These are phyloP conservation scores for Picea abies DNA, from an alignment of 83 land plant genomes.

Conservation along the genomic window DNA sequence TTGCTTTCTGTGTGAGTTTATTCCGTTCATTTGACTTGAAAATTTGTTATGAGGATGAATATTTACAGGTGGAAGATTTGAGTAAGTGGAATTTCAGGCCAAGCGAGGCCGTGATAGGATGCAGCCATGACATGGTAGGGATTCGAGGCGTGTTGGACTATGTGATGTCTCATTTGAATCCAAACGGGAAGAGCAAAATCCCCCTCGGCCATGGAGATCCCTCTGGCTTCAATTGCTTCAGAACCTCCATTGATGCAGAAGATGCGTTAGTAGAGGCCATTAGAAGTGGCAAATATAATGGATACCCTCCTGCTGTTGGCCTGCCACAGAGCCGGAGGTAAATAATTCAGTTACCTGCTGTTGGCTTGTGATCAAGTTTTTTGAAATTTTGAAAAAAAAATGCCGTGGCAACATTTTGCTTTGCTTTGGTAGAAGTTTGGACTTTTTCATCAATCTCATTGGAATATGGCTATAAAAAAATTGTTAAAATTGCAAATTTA, in stretches of 20 bases:
- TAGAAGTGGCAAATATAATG: slow-evolving; percentile 51
- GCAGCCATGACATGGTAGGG: background rate
- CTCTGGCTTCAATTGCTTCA: slow-evolving; percentile 52
- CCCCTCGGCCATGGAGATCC: slow-evolving; percentile 63
- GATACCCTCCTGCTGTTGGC: slow-evolving; percentile 74
- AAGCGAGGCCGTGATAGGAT: background rate
- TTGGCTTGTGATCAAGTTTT: background rate
- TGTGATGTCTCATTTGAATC: slow-evolving; percentile 12
- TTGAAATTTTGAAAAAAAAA: no score
- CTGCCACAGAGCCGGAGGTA: slow-evolving; percentile 70
- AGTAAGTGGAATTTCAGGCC: slow-evolving; percentile 1
- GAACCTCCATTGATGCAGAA: slow-evolving; percentile 38
- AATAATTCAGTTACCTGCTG: background rate
- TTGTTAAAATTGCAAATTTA: no score
- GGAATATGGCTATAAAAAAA: no score
- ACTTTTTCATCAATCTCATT: no score
- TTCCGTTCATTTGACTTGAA: no score
- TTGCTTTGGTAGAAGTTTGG: no score
- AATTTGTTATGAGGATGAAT: no score
- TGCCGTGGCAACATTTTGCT: no score
- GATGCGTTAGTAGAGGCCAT: slow-evolving; percentile 59
- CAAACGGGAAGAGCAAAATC: background rate
- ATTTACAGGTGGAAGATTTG: no score
- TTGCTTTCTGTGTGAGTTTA: no score
- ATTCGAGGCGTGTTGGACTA: background rate